These are phyloP conservation scores for Debaryomyces tyrocola DNA, from an alignment of 805 yeast genomes.

Conservation along the genomic window DNA sequence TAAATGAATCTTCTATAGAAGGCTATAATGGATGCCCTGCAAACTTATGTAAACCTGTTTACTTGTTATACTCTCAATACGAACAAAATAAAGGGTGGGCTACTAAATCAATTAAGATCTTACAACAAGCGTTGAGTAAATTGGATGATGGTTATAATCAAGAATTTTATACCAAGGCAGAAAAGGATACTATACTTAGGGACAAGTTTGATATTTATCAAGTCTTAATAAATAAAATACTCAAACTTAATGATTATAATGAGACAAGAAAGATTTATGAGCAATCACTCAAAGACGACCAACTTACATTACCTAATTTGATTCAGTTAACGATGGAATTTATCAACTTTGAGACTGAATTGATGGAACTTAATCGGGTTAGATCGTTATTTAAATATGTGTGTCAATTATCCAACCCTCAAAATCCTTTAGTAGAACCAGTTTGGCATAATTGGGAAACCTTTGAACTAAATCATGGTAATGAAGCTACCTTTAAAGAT, in stretches of 20 bases:
- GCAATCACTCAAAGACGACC: constrained; percentile 40
- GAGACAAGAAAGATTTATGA: constrained; percentile 39
- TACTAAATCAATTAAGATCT: constrained; percentile 40
- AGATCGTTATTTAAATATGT: constrained; percentile 56
- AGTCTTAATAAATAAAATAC: constrained; percentile 7
- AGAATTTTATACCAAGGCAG: constrained; percentile 3
- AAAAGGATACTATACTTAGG: constrained; percentile 14
- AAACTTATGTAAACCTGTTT: constrained; percentile 47
- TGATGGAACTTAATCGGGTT: constrained; percentile 58
- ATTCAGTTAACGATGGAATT: constrained; percentile 51
- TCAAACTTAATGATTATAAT: constrained; percentile 13
- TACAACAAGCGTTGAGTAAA: constrained; percentile 13
- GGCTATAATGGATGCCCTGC: constrained; percentile 31
- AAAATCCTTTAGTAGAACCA: constrained; percentile 10
- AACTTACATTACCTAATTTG: constrained; percentile 43
- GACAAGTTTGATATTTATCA: constrained; percentile 24
- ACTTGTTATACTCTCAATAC: constrained; percentile 56
- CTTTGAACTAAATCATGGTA: constrained; percentile 73
- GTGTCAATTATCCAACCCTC: constrained; percentile 22
- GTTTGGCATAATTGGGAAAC: constrained; percentile 70
- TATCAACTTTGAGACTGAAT: constrained; percentile 53
- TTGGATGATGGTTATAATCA: constrained; percentile 5
- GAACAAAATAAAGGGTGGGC: constrained; percentile 59
- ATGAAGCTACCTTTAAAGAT: constrained; percentile 68
- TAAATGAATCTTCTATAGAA: constrained; percentile 28